These are phyloP conservation scores for Wickerhamomyces silvicola DNA, from an alignment of 805 yeast species.

Conservation along the genomic window DNA sequence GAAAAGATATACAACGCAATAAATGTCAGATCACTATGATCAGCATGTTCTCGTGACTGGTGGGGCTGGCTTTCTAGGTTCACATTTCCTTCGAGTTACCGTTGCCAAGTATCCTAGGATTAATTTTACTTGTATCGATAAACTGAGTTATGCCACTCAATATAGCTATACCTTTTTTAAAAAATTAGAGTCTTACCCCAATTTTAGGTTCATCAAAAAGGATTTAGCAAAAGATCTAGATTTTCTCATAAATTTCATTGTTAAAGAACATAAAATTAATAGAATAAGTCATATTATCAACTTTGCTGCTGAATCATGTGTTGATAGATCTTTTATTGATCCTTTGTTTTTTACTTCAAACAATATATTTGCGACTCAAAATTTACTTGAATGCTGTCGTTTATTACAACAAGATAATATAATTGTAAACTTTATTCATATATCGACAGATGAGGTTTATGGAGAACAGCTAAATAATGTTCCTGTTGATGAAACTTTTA, in stretches of 20 bases:
- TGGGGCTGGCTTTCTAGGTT: constrained; percentile 54
- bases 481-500: constrained; percentile 28
- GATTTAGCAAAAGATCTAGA: constrained; percentile 30
- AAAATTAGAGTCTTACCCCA: constrained; percentile 21
- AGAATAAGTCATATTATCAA: constrained; percentile 34
- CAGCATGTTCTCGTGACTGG: constrained; percentile 40
- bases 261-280: constrained; percentile 16
- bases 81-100: constrained; percentile 35
- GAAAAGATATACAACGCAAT: no score
- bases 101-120: constrained; percentile 16
- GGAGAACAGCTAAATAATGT: constrained; percentile 33
- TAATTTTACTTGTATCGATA: constrained; percentile 35
- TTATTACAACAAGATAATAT: constrained; percentile 28
- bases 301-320: constrained; percentile 51
- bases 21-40: not conserved
- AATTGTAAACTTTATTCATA: constrained; percentile 22
- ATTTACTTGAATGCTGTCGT: constrained; percentile 36
- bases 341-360: constrained; percentile 39
- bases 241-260: no score
- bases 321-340: constrained; percentile 41
- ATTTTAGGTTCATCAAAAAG: constrained; percentile 23
- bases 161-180: constrained; percentile 27
- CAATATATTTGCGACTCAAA: constrained; percentile 42
- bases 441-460: constrained; percentile 57
- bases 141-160: constrained; percentile 43